These are phyloP conservation scores for Apiosordaria backusii DNA, from an alignment of 495 filamentous ascomycete genomes.

Conservation along the genomic window DNA sequence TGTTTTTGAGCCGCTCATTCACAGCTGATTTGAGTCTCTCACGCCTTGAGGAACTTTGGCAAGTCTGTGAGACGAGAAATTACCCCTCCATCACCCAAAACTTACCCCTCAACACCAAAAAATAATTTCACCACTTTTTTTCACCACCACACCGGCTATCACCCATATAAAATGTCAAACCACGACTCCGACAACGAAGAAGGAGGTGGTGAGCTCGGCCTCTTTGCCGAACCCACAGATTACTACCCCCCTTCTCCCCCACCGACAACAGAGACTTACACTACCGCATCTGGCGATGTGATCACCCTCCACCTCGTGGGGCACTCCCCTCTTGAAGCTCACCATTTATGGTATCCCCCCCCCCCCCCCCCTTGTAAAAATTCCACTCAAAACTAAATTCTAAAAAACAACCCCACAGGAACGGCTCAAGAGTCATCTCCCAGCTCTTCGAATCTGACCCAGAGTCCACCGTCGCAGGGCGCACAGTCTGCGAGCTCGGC, in stretches of 20 bases:
- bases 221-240: slow-evolving; percentile 76
- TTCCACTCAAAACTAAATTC: neutral
- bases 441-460: slow-evolving; percentile 69
- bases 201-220: slow-evolving; percentile 26
- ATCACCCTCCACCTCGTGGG: slow-evolving; percentile 80
- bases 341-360: slow-evolving; percentile 66
- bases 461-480: slow-evolving; percentile 55
- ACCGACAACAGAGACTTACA: slow-evolving; percentile 65
- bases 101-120: neutral
- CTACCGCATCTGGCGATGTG: slow-evolving; percentile 45
- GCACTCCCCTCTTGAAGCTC: slow-evolving; percentile 85
- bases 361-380: neutral
- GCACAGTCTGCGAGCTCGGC: slow-evolving; percentile 80
- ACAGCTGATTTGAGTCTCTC: slow-evolving; percentile 1
- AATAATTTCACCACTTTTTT: neutral
- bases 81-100: neutral
- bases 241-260: slow-evolving; percentile 70
- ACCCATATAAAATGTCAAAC: neutral
- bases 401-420: slow-evolving; percentile 23
- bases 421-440: slow-evolving; percentile 71
- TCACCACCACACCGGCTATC: neutral
- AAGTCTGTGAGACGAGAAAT: neutral
- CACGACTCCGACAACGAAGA: slow-evolving; percentile 1
- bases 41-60: neutral
- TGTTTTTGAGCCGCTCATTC: slow-evolving; percentile 1